Evolutionary conservation across 2,329 filamentous ascomycete genomes (phyloP).

Genomic region (Chaetomium strumarium): DNA sequence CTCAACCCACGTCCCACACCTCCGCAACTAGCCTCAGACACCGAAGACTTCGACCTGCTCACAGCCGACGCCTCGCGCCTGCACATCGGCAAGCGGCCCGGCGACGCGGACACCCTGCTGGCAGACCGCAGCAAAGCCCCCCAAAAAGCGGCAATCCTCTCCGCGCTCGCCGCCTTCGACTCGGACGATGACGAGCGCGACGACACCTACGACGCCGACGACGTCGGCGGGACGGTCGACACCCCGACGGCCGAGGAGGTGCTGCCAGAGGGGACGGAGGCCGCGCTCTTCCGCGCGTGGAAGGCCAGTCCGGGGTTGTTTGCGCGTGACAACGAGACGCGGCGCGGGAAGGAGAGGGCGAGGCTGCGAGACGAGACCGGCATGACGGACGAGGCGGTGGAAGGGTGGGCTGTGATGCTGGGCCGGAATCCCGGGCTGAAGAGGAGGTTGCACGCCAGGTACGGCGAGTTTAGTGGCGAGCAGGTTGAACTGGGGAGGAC

Average conservation of each 20-base stretch:
- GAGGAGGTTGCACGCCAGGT: constrained; percentile 64
- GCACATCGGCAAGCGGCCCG: constrained; percentile 68
- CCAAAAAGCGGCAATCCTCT: constrained; percentile 77
- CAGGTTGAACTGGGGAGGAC: constrained; percentile 62
- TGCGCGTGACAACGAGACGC: constrained; percentile 62
- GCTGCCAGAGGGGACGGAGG: constrained; percentile 44
- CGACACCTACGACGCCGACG: constrained; percentile 89
- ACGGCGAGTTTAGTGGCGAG: constrained; percentile 57
- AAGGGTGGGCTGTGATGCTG: constrained; percentile 91
- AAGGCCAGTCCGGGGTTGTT: constrained; percentile 61
- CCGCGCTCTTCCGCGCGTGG: constrained; percentile 67
- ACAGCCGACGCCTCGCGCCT: constrained; percentile 60
- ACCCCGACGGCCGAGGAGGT: constrained; percentile 37
- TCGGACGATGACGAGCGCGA: constrained; percentile 94
- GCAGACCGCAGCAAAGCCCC: constrained; percentile 58
- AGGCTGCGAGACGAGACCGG: constrained; percentile 69
- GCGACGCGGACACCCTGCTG: constrained; percentile 67
- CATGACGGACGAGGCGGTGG: constrained; percentile 89
- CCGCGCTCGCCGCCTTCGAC: constrained; percentile 83
- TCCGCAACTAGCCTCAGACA: not conserved
- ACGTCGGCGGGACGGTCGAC: constrained; percentile 80
- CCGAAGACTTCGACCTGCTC: constrained; percentile 66
- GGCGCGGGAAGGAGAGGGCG: constrained; percentile 56
- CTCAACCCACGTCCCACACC: constrained; percentile 48
- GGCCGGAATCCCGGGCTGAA: constrained; percentile 63